Base-by-base conservation (phyloP, 148 eudicot genomes). In the Cornus controversa region DNA sequence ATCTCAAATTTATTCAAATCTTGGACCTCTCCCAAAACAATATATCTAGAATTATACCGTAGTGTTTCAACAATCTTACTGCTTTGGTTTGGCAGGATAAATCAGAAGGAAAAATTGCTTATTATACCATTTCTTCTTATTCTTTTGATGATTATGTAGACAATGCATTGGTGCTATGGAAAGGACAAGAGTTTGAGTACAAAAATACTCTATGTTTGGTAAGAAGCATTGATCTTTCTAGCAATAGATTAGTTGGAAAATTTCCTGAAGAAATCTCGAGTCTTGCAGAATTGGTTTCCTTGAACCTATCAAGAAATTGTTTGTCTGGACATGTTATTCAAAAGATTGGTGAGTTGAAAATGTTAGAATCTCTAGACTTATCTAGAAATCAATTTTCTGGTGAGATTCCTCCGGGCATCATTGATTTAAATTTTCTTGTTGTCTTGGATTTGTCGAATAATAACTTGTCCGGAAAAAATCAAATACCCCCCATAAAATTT, bases 261-360 rank as follows among this genome's bases (percentile, higher is more conserved):
- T 75, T 87, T 42, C 90, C 87, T 2, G 3, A 6, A n/a, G 82
- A 79, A 75, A 2, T 87, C 23, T 70, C 80, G 18, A 69, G 71
- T 57, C 64, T 87, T 5, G 65, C 10, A 37, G 71, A 66, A 36
- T 45, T 87, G 22, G 54, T 80, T 28, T 72, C 77, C 40, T 47
- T 87, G 23, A 85, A 87, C 47, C 71, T 87, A 20, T 84, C 90
- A 54, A 84, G 83, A 37, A 87, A 87, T 54, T 20, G 34, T 40
- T 67, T 87, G 26, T 69, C 5, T 2, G 87, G 87, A 77, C 37
- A 18, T 10, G 82, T 87, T 42, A 80, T 76, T 26, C 31, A 3
- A 2, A 70, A 78, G 47, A 87, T 84, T 72, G 86, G 87, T 8
- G 25, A 36, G 71, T 25, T 87, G 40, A 60, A 47, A 16, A 25